Evolutionary conservation across 163 green algal genomes (phyloP), one percentile per base, ranked within the genome.

Genomic region (Scenedesmus sp.): DNA sequence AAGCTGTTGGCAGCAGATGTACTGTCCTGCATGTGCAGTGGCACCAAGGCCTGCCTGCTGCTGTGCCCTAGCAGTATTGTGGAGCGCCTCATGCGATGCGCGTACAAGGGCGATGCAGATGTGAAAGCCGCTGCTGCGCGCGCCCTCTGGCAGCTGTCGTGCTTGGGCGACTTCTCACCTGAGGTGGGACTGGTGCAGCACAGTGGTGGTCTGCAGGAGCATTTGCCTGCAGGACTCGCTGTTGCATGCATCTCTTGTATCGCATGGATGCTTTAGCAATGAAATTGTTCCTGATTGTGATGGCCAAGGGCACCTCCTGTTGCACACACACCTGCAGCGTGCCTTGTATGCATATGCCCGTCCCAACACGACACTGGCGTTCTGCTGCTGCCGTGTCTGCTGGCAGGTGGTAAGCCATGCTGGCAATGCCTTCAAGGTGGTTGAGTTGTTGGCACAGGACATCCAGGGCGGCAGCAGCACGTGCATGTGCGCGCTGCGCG

Each of bases 381-480:
- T 33, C 56, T 70, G 22, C 56, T 33, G 20, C n/a, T 76, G 65
- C 65, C 37, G 70, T 30, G 13, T 3, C 70, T 40, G 37, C 73
- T 49, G 37, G 13, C 26, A 81, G 61, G 65, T 85, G n/a, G 49
- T 85, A 1, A 85, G 72, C 59, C 73, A 85, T 83, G 86, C 86
- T n/a, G 72, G 86, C 44, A 76, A 79, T 40, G 86, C 86, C 15
- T 90, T 90, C 73, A 76, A 85, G 40, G 86, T 91, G 37, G 73
- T 85, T 0, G 73, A 85, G 33, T 78, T 91, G 33, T 56, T 91
- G 33, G 76, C 86, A 20, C 37, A 91, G 24, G 86, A 91, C 78
- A 91, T 91, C 40, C 84, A 89, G 65, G 65, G 56, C 24, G 86
- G 46, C 76, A 49, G 70, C 70, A 56, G 76, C 76, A 81, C 81